phyloP scores from a whole-genome alignment of 1,284 basidiomycete species.

The Gastroboletus turbinatus region DNA sequence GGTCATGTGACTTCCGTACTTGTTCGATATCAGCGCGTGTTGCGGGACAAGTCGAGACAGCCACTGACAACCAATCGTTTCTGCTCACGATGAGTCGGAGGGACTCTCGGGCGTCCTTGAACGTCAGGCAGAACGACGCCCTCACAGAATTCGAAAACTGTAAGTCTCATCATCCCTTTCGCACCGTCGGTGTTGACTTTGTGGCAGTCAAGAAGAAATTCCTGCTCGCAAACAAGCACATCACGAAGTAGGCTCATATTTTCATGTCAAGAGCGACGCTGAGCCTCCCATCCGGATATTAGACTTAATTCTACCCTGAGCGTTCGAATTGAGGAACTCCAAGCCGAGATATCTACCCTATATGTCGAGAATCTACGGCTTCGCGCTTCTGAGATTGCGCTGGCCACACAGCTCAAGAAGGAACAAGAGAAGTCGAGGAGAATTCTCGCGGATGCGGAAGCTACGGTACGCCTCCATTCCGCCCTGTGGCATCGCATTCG shows the following conservation, averaged over 20 bases:
- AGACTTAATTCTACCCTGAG: conserved; percentile 83
- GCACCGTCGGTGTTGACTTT: conserved; percentile 17
- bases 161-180: conserved; percentile 40
- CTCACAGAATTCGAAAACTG: conserved; percentile 81
- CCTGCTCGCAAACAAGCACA: conserved; percentile 83
- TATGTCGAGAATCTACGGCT: conserved; percentile 79
- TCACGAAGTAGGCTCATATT: conserved; percentile 63
- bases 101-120: conserved; percentile 71
- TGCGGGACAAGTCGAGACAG: conserved; percentile 17
- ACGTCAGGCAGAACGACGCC: conserved; percentile 70
- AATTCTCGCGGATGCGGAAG: conserved; percentile 68
- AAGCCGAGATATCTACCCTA: conserved; percentile 73
- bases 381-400: conserved; percentile 74
- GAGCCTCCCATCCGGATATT: conserved; percentile 11
- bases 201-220: conserved; percentile 84
- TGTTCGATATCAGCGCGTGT: conserved; percentile 38
- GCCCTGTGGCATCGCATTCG: conserved; percentile 14
- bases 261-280: conserved; percentile 4
- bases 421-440: conserved; percentile 73
- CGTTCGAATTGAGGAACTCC: conserved; percentile 79
- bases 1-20: conserved; percentile 29
- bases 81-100: conserved; percentile 70
- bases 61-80: conserved; percentile 34
- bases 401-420: conserved; percentile 70
- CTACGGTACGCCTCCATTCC: conserved; percentile 53